These are phyloP conservation scores for Penicillium bialowiezense DNA, from an alignment of 495 filamentous ascomycete species.

Conservation along the genomic window DNA sequence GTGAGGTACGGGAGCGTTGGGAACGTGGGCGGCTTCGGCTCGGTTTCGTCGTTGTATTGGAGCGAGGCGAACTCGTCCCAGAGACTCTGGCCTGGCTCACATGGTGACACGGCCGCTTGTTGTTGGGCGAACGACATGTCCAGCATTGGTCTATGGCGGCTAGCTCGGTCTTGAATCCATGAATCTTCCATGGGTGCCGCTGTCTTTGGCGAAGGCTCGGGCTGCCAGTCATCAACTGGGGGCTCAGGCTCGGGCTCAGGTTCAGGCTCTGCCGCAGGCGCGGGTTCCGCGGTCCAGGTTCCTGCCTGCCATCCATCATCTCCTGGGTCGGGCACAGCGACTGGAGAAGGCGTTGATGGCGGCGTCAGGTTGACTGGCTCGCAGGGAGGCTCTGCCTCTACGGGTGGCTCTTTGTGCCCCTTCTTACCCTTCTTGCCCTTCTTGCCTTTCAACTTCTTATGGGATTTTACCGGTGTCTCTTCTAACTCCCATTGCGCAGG, in stretches of 20 bases:
- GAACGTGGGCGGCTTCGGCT: conserved; percentile 3
- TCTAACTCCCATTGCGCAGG: conserved; percentile 8
- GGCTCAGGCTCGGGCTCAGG: background rate
- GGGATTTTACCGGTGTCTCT: conserved; percentile 5
- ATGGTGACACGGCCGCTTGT: conserved; percentile 22
- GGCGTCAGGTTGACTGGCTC: conserved; percentile 36
- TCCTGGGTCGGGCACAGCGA: too few relatives aligned
- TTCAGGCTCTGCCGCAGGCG: background rate
- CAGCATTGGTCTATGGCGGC: conserved; percentile 30
- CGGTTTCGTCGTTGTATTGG: conserved; percentile 31
- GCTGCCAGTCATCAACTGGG: background rate
- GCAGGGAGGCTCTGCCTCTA: conserved; percentile 5
- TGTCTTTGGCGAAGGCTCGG: conserved; percentile 1
- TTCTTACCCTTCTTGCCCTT: conserved; percentile 30
- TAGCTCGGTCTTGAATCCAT: conserved; percentile 8
- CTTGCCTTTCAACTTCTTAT: conserved; percentile 16
- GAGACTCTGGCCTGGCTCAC: conserved; percentile 33
- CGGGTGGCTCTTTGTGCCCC: conserved; percentile 17
- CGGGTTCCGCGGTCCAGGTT: too few relatives aligned
- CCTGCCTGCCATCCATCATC: too few relatives aligned
- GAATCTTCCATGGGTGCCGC: conserved; percentile 4
- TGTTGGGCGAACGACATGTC: conserved; percentile 45
- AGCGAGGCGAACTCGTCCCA: conserved; percentile 43
- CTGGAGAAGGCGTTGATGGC: conserved; percentile 36
- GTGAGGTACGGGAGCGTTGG: conserved; percentile 36